Evolutionary conservation across 148 eudicot species (phyloP), one percentile per base, ranked within the genome.

Genomic region (Mesembryanthemum crystallinum): DNA sequence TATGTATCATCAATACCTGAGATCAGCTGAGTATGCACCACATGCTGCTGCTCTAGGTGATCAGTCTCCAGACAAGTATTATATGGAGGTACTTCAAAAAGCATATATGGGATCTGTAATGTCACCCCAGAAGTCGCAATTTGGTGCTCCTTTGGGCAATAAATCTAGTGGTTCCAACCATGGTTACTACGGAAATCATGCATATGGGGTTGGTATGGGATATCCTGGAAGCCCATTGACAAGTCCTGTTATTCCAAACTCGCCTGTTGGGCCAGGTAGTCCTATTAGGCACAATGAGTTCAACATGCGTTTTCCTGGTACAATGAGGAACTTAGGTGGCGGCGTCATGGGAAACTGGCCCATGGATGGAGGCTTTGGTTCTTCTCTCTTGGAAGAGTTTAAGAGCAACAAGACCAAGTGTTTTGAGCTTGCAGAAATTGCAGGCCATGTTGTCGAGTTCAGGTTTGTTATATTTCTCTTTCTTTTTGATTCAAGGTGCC

Each of bases 381-480:
- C 98, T 67, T 87, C 98, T 30, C 76, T 96, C 43, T 77, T 96
- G 81, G 99, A 96, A 77, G 99, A 96, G 87, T 96, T 96, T 67
- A 96, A 96, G 88, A 88, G 88, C 77, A 96, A 92, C 76, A 96
- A 96, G 79, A 73, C 94, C 3, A 95, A 77, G 77, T 86, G 88
- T 59, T 96, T 96, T 86, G 98, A 96, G 80, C 99, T 96, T 52
- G 78, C 84, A n/a, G 98, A 92, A 79, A 92, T 96, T 69, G 86
- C 86, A 2, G 93, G 97, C 71, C 98, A 96, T 83, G 98, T 96
- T 79, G 98, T 96, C 64, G 99, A 92, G 82, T 96, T 96, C 85
- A 96, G 99, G 99, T 92, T 73, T 51, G 35, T 64, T 8, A 49
- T 73, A 33, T 32, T 75, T 39, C 39, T 66, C 28, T 21, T 68